Percentiles rank a stretch among this genome's conserved stretches.
phyloP scores from a whole-genome alignment of 345 rosid genomes.

The Fremontodendron californicum region DNA sequence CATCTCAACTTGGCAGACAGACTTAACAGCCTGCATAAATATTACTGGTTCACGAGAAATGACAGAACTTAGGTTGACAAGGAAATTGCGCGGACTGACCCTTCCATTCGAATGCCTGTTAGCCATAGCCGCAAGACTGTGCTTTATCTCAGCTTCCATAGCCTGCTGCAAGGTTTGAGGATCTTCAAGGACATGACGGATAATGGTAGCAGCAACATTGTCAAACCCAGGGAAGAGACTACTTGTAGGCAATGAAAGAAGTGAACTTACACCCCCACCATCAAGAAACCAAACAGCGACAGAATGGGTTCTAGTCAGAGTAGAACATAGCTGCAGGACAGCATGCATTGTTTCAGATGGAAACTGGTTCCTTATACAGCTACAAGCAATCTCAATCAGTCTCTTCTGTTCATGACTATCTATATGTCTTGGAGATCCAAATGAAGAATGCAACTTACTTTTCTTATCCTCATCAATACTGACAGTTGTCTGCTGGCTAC shows the following conservation, averaged over 20 bases:
- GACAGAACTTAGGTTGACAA: slow-evolving; percentile 62
- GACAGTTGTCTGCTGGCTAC: slow-evolving; percentile 43
- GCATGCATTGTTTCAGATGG: slow-evolving; percentile 94
- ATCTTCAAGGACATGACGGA: slow-evolving; percentile 91
- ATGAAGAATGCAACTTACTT: slow-evolving; percentile 46
- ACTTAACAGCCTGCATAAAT: slow-evolving; percentile 73
- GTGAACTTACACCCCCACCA: slow-evolving; percentile 66
- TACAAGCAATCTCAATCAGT: slow-evolving; percentile 82
- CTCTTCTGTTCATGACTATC: slow-evolving; percentile 64
- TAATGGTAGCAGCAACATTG: slow-evolving; percentile 71
- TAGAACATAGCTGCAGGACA: slow-evolving; percentile 79
- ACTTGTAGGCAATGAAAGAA: slow-evolving; percentile 75
- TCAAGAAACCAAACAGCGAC: slow-evolving; percentile 80
- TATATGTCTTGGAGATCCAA: slow-evolving; percentile 49
- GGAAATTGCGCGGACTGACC: slow-evolving; percentile 75
- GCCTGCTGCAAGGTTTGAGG: slow-evolving; percentile 94
- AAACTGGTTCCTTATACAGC: slow-evolving; percentile 63
- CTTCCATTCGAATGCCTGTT: slow-evolving; percentile 80
- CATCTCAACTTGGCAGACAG: slow-evolving; percentile 92
- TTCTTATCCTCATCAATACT: slow-evolving; percentile 66
- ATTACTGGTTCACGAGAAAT: slow-evolving; percentile 77
- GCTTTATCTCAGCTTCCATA: slow-evolving; percentile 95
- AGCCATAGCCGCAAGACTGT: slow-evolving; percentile 69
- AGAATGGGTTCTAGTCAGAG: slow-evolving; percentile 74
- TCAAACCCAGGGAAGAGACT: slow-evolving; percentile 93